Base-by-base conservation (phyloP, 208 protist species). In the Novymonas esmeraldas region DNA sequence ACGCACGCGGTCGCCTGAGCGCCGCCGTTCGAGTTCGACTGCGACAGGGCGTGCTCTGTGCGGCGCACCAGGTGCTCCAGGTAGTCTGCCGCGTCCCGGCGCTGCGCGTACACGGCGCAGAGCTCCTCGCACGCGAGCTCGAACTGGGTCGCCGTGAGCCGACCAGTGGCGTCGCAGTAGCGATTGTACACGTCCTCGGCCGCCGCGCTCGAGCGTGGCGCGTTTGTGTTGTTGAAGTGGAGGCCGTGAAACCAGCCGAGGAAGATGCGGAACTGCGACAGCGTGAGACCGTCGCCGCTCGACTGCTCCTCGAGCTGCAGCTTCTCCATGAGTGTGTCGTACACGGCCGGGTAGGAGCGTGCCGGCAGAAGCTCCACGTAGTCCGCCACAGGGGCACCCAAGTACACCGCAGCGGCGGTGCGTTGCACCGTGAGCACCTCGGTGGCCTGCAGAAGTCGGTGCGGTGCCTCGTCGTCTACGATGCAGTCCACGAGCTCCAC, bases 211-310 rank as follows among this genome's bases (percentile, higher is more conserved):
- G 78, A 73, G 29, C 80, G 76, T 18, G 64, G 65, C 20, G 78
- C 58, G 9, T 89, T 88, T 1, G 78, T 81, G 61, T 91, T 90
- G n/a, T 42, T 36, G 41, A 93, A 92, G 68, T 90, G 73, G 24
- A 82, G 64, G 0, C 70, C 41, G 64, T 87, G 81, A 48, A 96
- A 90, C 87, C 88, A 96, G 24, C 72, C 51, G 56, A 92, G 85
- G 60, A 94, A 94, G 14, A 81, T 29, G 48, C 76, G 73, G 56
- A 96, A 96, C 63, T 82, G 70, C 11, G 72, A 46, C 6, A 85
- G 38, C 11, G 64, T 72, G 20, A 82, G 52, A n/a, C 41, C 33
- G 13, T 28, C 5, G 56, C 22, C 18, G 45, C 18, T 45, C 41
- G 39, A 56, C 31, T 65, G 57, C 31, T 80, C 69, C 6, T 74